Conservation (phyloP, 352 stramenopile genomes). For the Pythium scleroteichum region DNA sequence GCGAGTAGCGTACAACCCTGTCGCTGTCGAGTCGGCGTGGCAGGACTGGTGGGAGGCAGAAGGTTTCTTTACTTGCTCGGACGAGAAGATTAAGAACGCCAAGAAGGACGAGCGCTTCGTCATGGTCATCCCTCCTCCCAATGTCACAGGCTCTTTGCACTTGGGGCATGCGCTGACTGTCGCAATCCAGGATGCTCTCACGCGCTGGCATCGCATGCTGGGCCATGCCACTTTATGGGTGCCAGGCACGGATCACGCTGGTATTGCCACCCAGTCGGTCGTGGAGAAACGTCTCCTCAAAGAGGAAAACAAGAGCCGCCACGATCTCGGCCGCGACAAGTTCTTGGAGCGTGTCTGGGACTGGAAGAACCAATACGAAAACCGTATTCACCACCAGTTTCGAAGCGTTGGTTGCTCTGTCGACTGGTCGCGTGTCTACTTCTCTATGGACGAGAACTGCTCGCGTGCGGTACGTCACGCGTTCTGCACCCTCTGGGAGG, state of each 20-base stretch:
- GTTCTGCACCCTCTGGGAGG: conserved; percentile 93
- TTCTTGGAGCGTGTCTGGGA: conserved; percentile 96
- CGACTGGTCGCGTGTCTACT: conserved; percentile 97
- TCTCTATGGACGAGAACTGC: conserved; percentile 99
- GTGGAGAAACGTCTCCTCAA: conserved; percentile 90
- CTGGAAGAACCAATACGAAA: conserved; percentile 95
- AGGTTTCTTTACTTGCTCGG: conserved; percentile 95
- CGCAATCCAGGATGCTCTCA: conserved; percentile 96
- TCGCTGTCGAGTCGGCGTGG: conserved; percentile 97
- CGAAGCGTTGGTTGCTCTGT: conserved; percentile 94
- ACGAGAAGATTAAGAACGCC: conserved; percentile 73
- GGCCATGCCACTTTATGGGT: conserved; percentile 97
- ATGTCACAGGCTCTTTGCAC: conserved; percentile 92
- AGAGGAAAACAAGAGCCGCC: conserved; percentile 76
- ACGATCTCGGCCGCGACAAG: conserved; percentile 89
- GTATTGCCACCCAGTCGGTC: conserved; percentile 95
- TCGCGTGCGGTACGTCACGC: conserved; percentile 96
- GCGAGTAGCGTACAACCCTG: conserved; percentile 91
- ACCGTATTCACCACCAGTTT: conserved; percentile 86
- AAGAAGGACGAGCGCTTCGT: conserved; percentile 93
- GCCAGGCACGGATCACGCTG: conserved; percentile 97
- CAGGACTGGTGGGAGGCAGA: conserved; percentile 98
- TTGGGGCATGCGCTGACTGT: conserved; percentile 99
- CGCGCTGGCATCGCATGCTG: conserved; percentile 98
- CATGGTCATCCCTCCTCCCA: conserved; percentile 94